Evolutionary conservation across 2,329 filamentous ascomycete species (phyloP), one percentile per base, ranked within the genome.

Genomic region (Venturia carpophila): DNA sequence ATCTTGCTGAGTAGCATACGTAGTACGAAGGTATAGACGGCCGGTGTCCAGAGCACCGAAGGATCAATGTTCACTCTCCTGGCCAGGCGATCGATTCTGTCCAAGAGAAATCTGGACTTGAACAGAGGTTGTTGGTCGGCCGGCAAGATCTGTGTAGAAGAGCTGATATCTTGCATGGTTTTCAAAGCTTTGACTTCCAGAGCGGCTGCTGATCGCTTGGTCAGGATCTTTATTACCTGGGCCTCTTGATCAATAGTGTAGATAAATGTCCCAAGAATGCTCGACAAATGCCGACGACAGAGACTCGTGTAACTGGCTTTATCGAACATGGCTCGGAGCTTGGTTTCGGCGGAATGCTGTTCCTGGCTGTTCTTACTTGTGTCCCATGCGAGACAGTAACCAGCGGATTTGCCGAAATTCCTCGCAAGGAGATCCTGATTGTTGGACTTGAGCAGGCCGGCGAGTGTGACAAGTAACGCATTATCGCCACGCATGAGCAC

Each of bases 101-200:
- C 84, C 13, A 88, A 79, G 3, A 99, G 80, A 70, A 88, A 89
- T 69, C 87, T 91, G 37, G 88, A 87, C 69, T 84, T 88, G 77
- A 97, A 97, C 64, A 86, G 87, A 3, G 94, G 94, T 71, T 97
- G 92, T 69, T 96, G 92, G 65, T 88, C 90, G 13, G 87, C 80
- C 3, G 91, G 89, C 9, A 97, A 78, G 15, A 79, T 76, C 37
- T 84, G 82, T 1, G 79, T 78, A 0, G 92, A 92, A 68, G 87
- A 80, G 39, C 89, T 85, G 68, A 87, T 86, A 3, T 74, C 75
- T 68, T 86, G 87, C 71, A 99, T 96, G 37, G 84, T 81, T 19
- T 79, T 78, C 76, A 96, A 47, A 19, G 42, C 34, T 21, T 56
- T 67, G n/a, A 43, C 19, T 34, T 45, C 61, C 10, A 43, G 30